Base-by-base conservation (phyloP, 495 filamentous ascomycete species). In the Aspergillus bertholletiae region DNA sequence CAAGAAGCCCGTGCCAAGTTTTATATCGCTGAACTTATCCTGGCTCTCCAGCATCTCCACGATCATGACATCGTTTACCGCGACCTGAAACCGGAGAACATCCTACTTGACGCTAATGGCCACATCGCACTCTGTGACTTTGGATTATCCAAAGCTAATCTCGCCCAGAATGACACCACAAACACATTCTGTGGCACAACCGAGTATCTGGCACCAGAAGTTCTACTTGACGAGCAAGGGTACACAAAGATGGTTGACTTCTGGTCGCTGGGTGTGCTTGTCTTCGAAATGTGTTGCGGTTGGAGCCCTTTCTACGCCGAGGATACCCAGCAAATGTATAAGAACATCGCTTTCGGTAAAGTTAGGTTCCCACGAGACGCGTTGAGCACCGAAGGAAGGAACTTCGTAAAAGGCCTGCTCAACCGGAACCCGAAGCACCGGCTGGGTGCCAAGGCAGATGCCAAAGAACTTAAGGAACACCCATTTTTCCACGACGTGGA, bases 231-330 rank as follows among this genome's bases (percentile, higher is more conserved):
- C 64, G 94, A 97, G 67, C 85, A 89, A 59, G 94, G 94, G n/a
- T 98, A 98, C 65, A 97, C 94, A 13, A 98, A 97, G 73, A 97
- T 98, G 95, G 94, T 98, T 3, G 94, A 98, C 70, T 98, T 98
- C 72, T 98, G 95, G 94, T 97, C 94, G 6, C 80, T 98, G 37
- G 94, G 94, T 44, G 94, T 98, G 13, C 81, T 98, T 21, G 94
- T 98, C 9, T 98, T 98, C 68, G 94, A 98, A 71, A 98, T 98
- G 94, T 97, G 93, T 71, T 98, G 94, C 64, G 94, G 94, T 2
- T 98, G 94, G 94, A 96, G 90, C 62, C 94, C 94, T 0, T 98
- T 98, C 74, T 98, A 97, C 65, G 95, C 94, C 53, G 94, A 98
- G 57, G 95, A 98, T 61, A 97, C 93, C 2, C 94, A 98, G 70